Evolutionary conservation across 768 basidiomycete genomes (phyloP), one percentile per base, ranked within the genome.

Genomic region (Daedalea quercina): DNA sequence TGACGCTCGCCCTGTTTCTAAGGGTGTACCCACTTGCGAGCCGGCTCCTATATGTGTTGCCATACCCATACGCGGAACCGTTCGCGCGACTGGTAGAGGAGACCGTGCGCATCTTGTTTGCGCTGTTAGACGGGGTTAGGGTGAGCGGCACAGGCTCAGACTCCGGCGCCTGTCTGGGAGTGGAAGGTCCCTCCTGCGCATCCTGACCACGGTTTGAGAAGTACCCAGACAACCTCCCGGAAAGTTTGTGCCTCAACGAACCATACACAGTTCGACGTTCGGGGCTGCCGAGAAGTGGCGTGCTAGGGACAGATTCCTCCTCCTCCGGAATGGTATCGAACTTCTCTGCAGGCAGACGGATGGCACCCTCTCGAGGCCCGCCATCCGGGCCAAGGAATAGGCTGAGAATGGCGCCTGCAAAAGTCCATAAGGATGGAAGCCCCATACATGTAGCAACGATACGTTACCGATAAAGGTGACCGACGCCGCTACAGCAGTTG

Each of bases 351-450:
- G 82, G 76, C 11, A 99, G 80, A 13, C 81, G 84, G 54, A 99
- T 96, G 0, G 85, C 81, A 3, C 91, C 88, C 59, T 88, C 81
- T 50, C 90, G 79, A 15, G 93, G 88, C 9, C 95, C 94, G 50
- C 92, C 96, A 65, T 99, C 94, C 53, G 77, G 84, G 17, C 84
- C 88, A 41, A 99, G 81, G 76, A 97, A 96, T 58, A 91, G 82
- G 0, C 86, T 85, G 28, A 98, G 75, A 49, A 96, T 58, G 3
- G 91, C 86, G n/a, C 94, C 94, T 90, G 52, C 28, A 2, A 19
- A 20, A 28, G 34, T 11, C 40, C 19, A 37, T 13, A 6, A 40
- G 37, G 6, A 19, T 40, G 17, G 6, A 15, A 37, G 47, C 15
- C 33, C 20, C 31, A 28, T n/a, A 11, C 28, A 4, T 6, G 11